Conservation (phyloP, 306 rosid species). For the Cucumis melo region DNA sequence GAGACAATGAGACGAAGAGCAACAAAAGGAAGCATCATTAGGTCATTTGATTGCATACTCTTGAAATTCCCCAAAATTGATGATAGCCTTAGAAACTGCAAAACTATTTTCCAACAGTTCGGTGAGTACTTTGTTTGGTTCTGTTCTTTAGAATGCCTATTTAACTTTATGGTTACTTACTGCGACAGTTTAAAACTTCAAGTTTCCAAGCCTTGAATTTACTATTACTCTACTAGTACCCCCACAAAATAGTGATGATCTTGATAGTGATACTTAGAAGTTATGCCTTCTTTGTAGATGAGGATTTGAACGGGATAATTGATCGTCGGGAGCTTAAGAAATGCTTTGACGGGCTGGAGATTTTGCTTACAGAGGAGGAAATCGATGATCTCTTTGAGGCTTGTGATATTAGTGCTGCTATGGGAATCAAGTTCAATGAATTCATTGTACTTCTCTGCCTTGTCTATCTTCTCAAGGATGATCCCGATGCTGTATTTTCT, state of each 20-base stretch:
- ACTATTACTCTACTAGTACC: not conserved
- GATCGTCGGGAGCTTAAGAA: constrained; percentile 66
- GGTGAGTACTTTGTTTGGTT: constrained; percentile 30
- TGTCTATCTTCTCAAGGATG: constrained; percentile 71
- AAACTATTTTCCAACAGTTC: constrained; percentile 57
- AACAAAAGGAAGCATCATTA: constrained; percentile 46
- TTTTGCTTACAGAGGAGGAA: constrained; percentile 60
- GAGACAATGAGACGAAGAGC: constrained; percentile 64
- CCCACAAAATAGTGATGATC: not conserved
- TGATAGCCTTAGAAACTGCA: constrained; percentile 75
- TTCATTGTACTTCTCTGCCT: constrained; percentile 89
- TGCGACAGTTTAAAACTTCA: not conserved
- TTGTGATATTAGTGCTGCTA: constrained; percentile 61
- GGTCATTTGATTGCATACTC: constrained; percentile 69
- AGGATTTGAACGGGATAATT: constrained; percentile 73
- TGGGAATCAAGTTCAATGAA: constrained; percentile 75
- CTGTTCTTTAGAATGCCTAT: not conserved
- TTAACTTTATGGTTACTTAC: not conserved
- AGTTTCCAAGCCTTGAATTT: not conserved
- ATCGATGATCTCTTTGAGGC: constrained; percentile 67
- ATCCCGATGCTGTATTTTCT: constrained; percentile 24
- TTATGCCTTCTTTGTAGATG: constrained; percentile 29
- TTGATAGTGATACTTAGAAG: not conserved
- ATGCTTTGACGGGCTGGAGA: constrained; percentile 58
- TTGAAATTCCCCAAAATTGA: constrained; percentile 90